phyloP scores from a whole-genome alignment of 2,329 filamentous ascomycete genomes.

The Juglanconis sp. region DNA sequence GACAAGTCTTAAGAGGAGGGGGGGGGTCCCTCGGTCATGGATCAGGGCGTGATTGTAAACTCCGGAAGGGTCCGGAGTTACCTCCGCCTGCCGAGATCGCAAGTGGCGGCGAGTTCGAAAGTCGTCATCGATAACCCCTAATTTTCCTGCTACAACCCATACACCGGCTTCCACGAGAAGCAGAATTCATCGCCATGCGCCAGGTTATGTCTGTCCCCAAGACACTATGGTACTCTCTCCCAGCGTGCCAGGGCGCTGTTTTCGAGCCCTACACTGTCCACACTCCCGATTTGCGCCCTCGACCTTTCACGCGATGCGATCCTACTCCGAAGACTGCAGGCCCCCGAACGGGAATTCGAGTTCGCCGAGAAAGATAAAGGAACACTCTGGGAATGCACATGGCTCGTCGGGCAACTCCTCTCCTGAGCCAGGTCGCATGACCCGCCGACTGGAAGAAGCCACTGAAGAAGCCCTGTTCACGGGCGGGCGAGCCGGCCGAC shows the following conservation, averaged over 20 bases:
- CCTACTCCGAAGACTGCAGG: slow-evolving; percentile 5
- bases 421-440: slow-evolving; percentile 45
- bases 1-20: no score
- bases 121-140: no score
- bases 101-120: no score
- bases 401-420: background rate
- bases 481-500: slow-evolving; percentile 57
- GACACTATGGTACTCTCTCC: slow-evolving; percentile 11
- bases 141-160: no score
- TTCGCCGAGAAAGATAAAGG: background rate
- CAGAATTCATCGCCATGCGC: no score
- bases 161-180: no score
- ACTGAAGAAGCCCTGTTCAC: slow-evolving; percentile 60
- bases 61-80: no score
- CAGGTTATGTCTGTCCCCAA: background rate
- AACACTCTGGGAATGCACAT: background rate
- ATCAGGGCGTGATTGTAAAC: no score
- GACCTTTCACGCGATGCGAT: background rate
- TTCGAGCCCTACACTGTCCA: background rate
- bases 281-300: background rate
- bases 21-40: no score
- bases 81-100: no score
- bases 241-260: background rate
- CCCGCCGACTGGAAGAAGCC: slow-evolving; percentile 57
- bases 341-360: background rate